phyloP scores from a whole-genome alignment of 129 eudicot genomes.

The Artemisia annua region DNA sequence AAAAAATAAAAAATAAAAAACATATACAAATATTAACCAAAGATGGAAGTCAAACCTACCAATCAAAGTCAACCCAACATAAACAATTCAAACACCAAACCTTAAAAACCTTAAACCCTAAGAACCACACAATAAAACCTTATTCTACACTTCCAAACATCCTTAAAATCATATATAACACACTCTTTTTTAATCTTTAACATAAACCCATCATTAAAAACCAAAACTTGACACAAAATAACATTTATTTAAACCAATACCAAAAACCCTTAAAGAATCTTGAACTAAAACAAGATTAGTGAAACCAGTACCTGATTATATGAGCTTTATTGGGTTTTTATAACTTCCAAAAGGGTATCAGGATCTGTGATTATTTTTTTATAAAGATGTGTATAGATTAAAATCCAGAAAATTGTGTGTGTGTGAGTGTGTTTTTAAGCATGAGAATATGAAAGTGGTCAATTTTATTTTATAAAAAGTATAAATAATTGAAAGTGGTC shows the following conservation, averaged over 20 bases:
- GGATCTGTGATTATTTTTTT: conserved; percentile 13
- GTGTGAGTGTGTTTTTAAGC: background rate
- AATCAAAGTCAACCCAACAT: conserved; percentile 21
- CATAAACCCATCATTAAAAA: conserved; percentile 21
- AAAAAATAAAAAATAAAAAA: background rate
- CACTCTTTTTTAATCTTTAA: background rate
- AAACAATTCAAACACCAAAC: conserved; percentile 13
- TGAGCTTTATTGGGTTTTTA: background rate
- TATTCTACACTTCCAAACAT: background rate
- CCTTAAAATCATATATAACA: background rate
- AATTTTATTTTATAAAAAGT: background rate
- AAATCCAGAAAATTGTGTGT: background rate
- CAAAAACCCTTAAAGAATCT: conserved; percentile 14
- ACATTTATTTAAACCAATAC: background rate
- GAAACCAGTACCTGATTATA: conserved; percentile 18
- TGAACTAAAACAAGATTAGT: conserved; percentile 12
- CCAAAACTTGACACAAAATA: conserved; percentile 15
- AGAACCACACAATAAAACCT: conserved; percentile 23
- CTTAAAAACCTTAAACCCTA: conserved; percentile 14
- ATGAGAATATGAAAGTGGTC: background rate
- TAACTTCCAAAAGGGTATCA: conserved; percentile 14
- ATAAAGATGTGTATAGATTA: too few relatives aligned
- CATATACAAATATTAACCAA: background rate
- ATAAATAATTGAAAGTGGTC: background rate
- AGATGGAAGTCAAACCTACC: too few relatives aligned